Percentiles rank a stretch among this genome's conserved stretches.
Evolutionary conservation across 2,329 filamentous ascomycete species (phyloP).

Genomic region (Colletotrichum siamense): DNA sequence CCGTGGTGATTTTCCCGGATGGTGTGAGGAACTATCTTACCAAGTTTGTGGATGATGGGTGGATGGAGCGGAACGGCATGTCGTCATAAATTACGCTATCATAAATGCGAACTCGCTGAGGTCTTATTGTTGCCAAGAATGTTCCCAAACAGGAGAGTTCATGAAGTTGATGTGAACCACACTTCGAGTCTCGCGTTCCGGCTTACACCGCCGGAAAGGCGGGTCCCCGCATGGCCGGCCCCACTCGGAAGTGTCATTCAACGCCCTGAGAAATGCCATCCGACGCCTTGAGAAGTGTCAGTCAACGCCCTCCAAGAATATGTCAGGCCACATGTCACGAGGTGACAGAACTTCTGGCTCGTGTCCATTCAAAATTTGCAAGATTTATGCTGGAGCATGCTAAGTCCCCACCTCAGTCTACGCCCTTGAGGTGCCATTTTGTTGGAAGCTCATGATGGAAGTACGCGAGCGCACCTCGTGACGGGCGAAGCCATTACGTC

Average conservation of each 20-base stretch:
- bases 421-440: background rate
- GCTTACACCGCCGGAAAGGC: background rate
- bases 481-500: background rate
- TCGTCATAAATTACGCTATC: background rate
- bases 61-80: background rate
- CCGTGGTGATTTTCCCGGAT: background rate
- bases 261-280: background rate
- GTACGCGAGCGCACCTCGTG: background rate
- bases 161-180: background rate
- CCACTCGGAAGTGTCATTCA: background rate
- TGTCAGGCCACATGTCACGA: background rate
- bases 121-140: background rate
- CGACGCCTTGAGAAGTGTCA: background rate
- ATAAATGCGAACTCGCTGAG: rapidly evolving
- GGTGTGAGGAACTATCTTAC: background rate
- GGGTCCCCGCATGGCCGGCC: too few species aligned
- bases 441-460: background rate
- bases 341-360: background rate
- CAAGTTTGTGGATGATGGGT: background rate
- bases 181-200: background rate
- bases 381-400: background rate
- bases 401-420: background rate
- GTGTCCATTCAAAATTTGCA: background rate
- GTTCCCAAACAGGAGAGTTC: background rate
- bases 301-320: background rate